A percentile compares a stretch with the other conserved stretches of the same genome.
phyloP scores from a whole-genome alignment of 768 basidiomycete species.

The Harrya chromipes region DNA sequence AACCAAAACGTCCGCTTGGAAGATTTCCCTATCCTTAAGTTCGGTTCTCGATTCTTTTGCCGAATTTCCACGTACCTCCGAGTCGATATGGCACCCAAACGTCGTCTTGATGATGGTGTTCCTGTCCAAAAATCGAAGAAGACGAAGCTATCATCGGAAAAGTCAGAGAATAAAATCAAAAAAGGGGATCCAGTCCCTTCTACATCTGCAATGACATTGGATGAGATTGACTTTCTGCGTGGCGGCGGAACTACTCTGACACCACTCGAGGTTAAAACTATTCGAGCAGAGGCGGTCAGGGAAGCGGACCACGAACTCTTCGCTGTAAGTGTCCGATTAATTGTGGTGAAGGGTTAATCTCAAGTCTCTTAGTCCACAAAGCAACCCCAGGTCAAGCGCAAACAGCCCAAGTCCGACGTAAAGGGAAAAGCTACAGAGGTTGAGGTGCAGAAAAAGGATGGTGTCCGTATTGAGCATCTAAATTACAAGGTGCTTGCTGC shows the following conservation, averaged over 20 bases:
- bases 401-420: conserved; percentile 48
- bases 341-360: neutral
- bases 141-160: conserved; percentile 41
- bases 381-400: conserved; percentile 37
- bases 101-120: conserved; percentile 52
- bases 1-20: too few relatives aligned
- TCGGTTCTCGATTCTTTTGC: neutral
- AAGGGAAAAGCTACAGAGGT: conserved; percentile 29
- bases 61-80: neutral
- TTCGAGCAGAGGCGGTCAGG: conserved; percentile 77
- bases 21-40: too few relatives aligned
- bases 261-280: conserved; percentile 82
- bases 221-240: conserved; percentile 92
- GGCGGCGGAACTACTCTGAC: conserved; percentile 91
- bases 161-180: conserved; percentile 22
- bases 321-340: conserved; percentile 40
- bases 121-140: conserved; percentile 58
- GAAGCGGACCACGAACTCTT: conserved; percentile 85
- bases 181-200: conserved; percentile 30
- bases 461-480: conserved; percentile 80
- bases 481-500: conserved; percentile 76
- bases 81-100: conserved; percentile 50
- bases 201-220: conserved; percentile 41
- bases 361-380: conserved; percentile 39
- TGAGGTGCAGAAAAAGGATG: conserved; percentile 39